phyloP scores from a whole-genome alignment of 2,329 filamentous ascomycete genomes.

The Cladosporium sp. region DNA sequence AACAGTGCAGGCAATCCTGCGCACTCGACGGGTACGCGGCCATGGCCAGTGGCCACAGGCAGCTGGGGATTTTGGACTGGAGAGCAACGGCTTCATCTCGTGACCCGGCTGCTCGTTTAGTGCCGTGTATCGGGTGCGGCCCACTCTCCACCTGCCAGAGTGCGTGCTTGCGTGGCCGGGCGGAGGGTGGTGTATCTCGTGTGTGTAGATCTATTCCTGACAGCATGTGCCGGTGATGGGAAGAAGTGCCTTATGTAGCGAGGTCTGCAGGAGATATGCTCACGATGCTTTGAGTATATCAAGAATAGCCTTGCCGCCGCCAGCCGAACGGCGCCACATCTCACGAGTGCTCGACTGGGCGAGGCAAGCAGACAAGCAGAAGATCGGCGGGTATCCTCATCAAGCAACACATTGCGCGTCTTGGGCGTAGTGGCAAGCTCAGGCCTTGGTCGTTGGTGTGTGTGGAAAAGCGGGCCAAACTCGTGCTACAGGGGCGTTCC shows the following conservation, averaged over 20 bases:
- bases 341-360: not conserved
- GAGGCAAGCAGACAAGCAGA: not conserved
- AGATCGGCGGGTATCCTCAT: not conserved
- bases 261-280: not conserved
- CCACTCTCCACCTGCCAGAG: not conserved
- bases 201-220: not conserved
- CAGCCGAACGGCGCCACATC: not conserved
- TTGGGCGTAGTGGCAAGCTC: slow-evolving; percentile 11
- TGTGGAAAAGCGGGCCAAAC: not conserved
- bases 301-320: not conserved
- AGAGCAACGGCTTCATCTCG: slow-evolving; percentile 15
- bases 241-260: not conserved
- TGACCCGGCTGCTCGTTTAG: slow-evolving; percentile 16
- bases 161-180: slow-evolving; percentile 13
- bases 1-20: slow-evolving; percentile 7
- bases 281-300: not conserved
- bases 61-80: slow-evolving; percentile 11
- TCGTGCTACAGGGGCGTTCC: slow-evolving; percentile 11
- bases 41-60: not conserved
- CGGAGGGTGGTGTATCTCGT: not conserved
- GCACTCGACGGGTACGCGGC: slow-evolving; percentile 8
- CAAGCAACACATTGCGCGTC: slow-evolving; percentile 16
- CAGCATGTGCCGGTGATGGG: not conserved
- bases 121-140: not conserved
- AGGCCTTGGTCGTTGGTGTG: not conserved